These are phyloP conservation scores for Cladorrhinum sp. DNA, from an alignment of 2,329 filamentous ascomycete species.

Conservation along the genomic window DNA sequence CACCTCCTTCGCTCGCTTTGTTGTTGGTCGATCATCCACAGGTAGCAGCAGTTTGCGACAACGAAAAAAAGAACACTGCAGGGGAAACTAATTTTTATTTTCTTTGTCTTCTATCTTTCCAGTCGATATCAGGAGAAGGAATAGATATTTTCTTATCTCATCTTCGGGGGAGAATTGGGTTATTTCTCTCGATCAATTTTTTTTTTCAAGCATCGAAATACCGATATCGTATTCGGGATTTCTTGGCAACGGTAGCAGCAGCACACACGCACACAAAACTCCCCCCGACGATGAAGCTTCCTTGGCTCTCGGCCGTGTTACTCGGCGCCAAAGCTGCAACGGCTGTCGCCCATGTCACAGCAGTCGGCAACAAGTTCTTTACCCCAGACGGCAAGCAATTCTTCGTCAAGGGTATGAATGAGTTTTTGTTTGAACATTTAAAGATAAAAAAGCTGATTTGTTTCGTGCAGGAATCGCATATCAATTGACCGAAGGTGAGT, in stretches of 20 bases:
- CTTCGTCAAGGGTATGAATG: slow-evolving; percentile 71
- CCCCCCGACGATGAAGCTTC: slow-evolving; percentile 38
- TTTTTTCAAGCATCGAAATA: background rate
- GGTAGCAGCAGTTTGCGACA: background rate
- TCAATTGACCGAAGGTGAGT: slow-evolving; percentile 47
- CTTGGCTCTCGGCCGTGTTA: slow-evolving; percentile 35
- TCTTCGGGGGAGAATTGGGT: background rate
- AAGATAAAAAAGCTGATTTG: slow-evolving; percentile 10
- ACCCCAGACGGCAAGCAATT: slow-evolving; percentile 75
- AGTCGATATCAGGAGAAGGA: background rate
- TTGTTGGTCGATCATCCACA: background rate
- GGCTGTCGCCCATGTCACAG: slow-evolving; percentile 44
- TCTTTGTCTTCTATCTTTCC: background rate
- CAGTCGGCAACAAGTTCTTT: slow-evolving; percentile 81
- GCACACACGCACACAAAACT: no score
- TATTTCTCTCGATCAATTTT: background rate
- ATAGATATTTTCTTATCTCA: background rate
- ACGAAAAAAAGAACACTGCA: background rate
- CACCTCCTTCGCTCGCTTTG: background rate
- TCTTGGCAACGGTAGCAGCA: slow-evolving; percentile 9
- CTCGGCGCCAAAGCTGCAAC: slow-evolving; percentile 30
- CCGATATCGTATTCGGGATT: background rate
- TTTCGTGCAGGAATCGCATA: slow-evolving; percentile 65
- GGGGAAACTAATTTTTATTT: background rate
- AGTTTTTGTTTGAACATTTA: background rate